Conservation (phyloP, 345 rosid species). For the Heritiera fomes region DNA sequence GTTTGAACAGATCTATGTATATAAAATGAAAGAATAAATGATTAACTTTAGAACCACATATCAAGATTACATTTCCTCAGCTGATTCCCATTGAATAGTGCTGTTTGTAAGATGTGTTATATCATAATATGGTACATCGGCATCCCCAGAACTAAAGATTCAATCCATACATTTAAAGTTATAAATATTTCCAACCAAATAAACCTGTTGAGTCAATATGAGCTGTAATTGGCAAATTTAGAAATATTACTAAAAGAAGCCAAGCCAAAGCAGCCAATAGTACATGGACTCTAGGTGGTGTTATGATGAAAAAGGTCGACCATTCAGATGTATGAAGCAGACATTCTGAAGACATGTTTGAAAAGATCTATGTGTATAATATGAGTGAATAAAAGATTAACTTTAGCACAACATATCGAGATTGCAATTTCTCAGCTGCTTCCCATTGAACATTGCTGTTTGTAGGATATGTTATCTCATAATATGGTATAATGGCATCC, state of each 20-base stretch:
- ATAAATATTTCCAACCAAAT: no score
- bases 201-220: no score
- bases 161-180: background rate
- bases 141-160: background rate
- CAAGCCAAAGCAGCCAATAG: background rate
- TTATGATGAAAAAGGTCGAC: background rate
- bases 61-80: background rate
- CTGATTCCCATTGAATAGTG: background rate
- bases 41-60: background rate
- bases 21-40: constrained; percentile 1
- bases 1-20: background rate
- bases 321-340: background rate
- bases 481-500: background rate
- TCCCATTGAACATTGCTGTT: background rate
- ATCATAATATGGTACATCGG: background rate
- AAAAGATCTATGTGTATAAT: background rate
- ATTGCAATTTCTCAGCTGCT: background rate
- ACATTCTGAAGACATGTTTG: background rate
- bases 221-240: no score
- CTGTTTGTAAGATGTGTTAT: background rate
- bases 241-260: no score
- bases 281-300: background rate
- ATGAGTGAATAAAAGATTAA: background rate
- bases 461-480: background rate
- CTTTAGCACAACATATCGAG: background rate